These are phyloP conservation scores for Paraphoma chrysanthemicola DNA, from an alignment of 2,329 filamentous ascomycete species.

Conservation along the genomic window DNA sequence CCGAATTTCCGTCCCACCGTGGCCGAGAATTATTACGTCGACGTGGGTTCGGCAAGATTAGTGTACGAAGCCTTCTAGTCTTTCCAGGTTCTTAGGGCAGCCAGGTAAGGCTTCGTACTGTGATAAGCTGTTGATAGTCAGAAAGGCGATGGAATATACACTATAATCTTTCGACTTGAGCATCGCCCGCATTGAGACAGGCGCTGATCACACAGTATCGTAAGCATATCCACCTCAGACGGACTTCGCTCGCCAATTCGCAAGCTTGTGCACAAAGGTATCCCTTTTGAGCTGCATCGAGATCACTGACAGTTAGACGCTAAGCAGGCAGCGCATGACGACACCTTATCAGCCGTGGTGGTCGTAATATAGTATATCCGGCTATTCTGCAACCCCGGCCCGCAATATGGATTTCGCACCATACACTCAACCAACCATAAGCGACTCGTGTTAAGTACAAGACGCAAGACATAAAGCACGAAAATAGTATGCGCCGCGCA, in stretches of 20 bases:
- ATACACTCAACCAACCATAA: neutral
- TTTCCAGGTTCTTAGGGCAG: slow-evolving; percentile 46
- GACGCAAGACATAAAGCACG: neutral
- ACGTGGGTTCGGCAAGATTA: slow-evolving; percentile 58
- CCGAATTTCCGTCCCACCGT: slow-evolving; percentile 64
- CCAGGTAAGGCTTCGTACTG: neutral
- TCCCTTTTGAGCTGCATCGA: no score
- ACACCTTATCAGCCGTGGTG: neutral
- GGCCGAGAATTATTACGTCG: slow-evolving; percentile 57
- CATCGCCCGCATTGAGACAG: no score
- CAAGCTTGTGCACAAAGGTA: no score
- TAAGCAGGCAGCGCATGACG: no score
- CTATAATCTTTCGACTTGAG: no score
- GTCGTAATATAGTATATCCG: neutral
- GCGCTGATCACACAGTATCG: no score
- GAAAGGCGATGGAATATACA: no score
- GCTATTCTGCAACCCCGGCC: neutral
- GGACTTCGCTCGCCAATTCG: no score
- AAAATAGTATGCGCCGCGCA: slow-evolving; percentile 1
- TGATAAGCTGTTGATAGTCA: no score
- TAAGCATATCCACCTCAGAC: no score
- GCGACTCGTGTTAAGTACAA: neutral
- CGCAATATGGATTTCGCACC: neutral
- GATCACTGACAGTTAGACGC: no score
- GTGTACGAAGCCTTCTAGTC: slow-evolving; percentile 62